Evolutionary conservation across 768 basidiomycete genomes (phyloP), one percentile per base, ranked within the genome.

Genomic region (Lactarius hatsudake): DNA sequence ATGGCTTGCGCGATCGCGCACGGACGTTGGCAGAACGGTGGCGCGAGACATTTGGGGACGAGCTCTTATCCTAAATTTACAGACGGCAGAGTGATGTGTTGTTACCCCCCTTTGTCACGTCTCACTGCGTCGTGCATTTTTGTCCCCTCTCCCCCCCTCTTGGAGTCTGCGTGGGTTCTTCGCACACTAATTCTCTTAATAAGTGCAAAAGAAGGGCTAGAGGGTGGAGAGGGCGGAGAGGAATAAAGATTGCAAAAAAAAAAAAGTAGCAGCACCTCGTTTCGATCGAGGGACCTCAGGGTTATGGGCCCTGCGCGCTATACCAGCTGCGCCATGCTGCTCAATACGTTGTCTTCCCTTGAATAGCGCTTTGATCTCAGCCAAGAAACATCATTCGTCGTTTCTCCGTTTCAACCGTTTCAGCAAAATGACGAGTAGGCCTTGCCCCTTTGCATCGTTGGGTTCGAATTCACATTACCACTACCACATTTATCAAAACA

Each of bases 211-310:
- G 12, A 13, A 26, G 26, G n/a, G 1, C n/a, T 3, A 51, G 12
- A 51, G 18, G 30, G 17, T 18, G 18, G 30, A 55, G 18, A 30
- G 8, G 28, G 23, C 28, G 9, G 30, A 32, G 32, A 34, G 28
- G 20, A 10, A 56, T 20, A 32, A 17, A 56, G 32, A 32, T 20
- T 2, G 18, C 9, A 62, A 65, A 55, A 64, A 68, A 30, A 30
- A 30, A 30, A 30, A 30, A 34, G 26, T 74, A 75, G 73, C 73
- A 74, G 71, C 73, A 74, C 71, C 74, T 74, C 67, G 74, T 74
- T 74, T 74, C 74, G 74, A 74, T 74, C 74, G 65, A 75, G 74
- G 66, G 74, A 74, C 74, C 73, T 74, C 74, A 69, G 74, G 74
- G 74, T 74, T 75, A 73, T 69, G 74, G 75, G 73, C 66, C 66